Evolutionary conservation across 2,329 filamentous ascomycete genomes (phyloP).

Genomic region (Fusarium euwallaceae): DNA sequence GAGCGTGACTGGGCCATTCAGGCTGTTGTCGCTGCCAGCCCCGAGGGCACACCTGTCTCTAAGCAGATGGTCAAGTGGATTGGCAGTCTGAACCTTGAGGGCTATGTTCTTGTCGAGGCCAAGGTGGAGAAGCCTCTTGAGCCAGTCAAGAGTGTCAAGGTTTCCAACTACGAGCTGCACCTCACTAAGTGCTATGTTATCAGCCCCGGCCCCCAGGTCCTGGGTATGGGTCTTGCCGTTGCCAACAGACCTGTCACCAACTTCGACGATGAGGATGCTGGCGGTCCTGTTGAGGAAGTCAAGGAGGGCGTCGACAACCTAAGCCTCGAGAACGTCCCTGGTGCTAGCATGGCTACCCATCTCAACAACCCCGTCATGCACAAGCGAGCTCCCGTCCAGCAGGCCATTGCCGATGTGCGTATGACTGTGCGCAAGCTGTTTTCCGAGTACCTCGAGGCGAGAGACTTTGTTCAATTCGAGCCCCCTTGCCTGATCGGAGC

Average conservation of each 20-base stretch:
- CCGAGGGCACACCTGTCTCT: conserved; percentile 74
- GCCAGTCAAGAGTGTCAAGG: conserved; percentile 87
- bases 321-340: conserved; percentile 65
- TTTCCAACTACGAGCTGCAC: conserved; percentile 87
- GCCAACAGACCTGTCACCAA: conserved; percentile 68
- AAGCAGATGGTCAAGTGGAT: conserved; percentile 97
- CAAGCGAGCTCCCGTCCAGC: conserved; percentile 90
- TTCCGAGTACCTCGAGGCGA: conserved; percentile 80
- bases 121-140: conserved; percentile 85
- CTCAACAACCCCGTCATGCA: conserved; percentile 95
- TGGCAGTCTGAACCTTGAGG: conserved; percentile 80
- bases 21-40: conserved; percentile 79
- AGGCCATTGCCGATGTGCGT: conserved; percentile 75
- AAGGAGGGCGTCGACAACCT: conserved; percentile 60
- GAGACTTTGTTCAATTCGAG: conserved; percentile 86
- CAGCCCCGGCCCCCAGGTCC: conserved; percentile 69
- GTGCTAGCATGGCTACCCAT: conserved; percentile 85
- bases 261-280: conserved; percentile 69
- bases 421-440: conserved; percentile 78
- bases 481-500: conserved; percentile 91
- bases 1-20: conserved; percentile 83
- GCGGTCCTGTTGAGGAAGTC: conserved; percentile 57
- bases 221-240: conserved; percentile 69
- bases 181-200: conserved; percentile 87
- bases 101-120: conserved; percentile 85